Base-by-base conservation (phyloP, 192 early-diverging fungal species). In the Coemansia erecta region DNA sequence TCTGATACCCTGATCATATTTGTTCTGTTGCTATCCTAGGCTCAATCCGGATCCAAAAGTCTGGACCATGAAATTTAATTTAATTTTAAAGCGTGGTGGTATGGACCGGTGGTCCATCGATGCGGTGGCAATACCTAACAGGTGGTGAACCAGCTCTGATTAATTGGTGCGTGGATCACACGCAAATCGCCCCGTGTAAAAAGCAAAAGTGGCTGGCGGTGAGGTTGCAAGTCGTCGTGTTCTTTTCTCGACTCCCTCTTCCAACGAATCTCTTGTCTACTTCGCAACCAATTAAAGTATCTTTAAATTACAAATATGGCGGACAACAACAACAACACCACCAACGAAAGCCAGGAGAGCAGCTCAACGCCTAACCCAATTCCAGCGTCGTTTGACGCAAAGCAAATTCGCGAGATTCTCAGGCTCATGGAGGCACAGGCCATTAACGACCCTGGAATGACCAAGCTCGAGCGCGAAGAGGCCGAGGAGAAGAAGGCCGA, bases 401-500 rank as follows among this genome's bases (percentile, higher is more conserved):
- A 57, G 31, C 64, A 68, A 70, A 62, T 79, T 44, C 69, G 54
- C 9, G 45, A 68, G 58, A 62, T 79, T 15, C 50, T 79, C 44
- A 53, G 56, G 33, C 45, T 55, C 18, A 62, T 79, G 23, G 70
- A 55, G 4, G 56, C 58, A 8, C 60, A 70, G 23, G 28, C 56
- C 9, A 6, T 64, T 14, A 28, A 17, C 24, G 76, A 69, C 22
- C 50, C 70, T 6, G 51, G 15, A 0, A n/a, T 19, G 37, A 66
- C 39, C 46, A 72, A 66, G 60, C 63, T 68, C 22, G 56, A 69
- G 63, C 70, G 67, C 48, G 76, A 79, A 37, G 70, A 58, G 58
- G 70, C 31, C 14, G 76, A 54, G 4, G 78, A 72, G 56, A 58
- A 48, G 42, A 62, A 53, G 11, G 60, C 62, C 1, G 65, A 56